These are phyloP conservation scores for Cryptococcus deneoformans DNA, from an alignment of 1,284 basidiomycete genomes.

Conservation along the genomic window DNA sequence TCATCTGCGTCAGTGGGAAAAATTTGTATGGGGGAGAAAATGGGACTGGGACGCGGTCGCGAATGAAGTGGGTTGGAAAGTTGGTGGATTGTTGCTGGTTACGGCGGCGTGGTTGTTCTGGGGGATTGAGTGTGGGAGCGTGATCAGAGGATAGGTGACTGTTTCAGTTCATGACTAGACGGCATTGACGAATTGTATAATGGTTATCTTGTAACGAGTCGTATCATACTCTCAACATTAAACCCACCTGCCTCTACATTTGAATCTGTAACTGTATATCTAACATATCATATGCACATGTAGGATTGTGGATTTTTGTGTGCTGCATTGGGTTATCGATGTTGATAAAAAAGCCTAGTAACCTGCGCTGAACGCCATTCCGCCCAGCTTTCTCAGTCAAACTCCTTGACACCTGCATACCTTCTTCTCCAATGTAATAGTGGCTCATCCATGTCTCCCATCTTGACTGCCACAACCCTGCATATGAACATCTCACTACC, in stretches of 20 bases:
- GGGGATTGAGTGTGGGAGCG: slow-evolving; percentile 31
- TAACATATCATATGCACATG: too few relatives aligned
- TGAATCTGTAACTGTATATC: neutral
- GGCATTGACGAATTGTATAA: neutral
- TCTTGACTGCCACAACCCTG: slow-evolving; percentile 31
- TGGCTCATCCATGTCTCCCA: slow-evolving; percentile 16
- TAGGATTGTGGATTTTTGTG: too few relatives aligned
- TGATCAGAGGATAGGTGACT: slow-evolving; percentile 6
- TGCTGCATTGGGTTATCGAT: too few relatives aligned
- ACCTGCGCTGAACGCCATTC: too few relatives aligned
- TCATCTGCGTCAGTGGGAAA: slow-evolving; percentile 26
- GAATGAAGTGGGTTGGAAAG: slow-evolving; percentile 44
- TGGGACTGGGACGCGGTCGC: slow-evolving; percentile 49
- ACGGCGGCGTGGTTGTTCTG: slow-evolving; percentile 47
- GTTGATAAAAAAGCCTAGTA: too few relatives aligned
- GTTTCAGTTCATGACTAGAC: neutral
- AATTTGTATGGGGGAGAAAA: slow-evolving; percentile 35
- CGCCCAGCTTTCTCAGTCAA: neutral
- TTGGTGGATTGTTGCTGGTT: slow-evolving; percentile 39
- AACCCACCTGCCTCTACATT: neutral
- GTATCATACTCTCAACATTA: neutral
- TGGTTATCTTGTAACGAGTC: neutral
- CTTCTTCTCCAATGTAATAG: slow-evolving; percentile 37
- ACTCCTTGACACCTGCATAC: slow-evolving; percentile 25
- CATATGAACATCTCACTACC: slow-evolving; percentile 48